Base-by-base conservation (phyloP, 1,284 basidiomycete genomes). In the Austropuccinia psidii region DNA sequence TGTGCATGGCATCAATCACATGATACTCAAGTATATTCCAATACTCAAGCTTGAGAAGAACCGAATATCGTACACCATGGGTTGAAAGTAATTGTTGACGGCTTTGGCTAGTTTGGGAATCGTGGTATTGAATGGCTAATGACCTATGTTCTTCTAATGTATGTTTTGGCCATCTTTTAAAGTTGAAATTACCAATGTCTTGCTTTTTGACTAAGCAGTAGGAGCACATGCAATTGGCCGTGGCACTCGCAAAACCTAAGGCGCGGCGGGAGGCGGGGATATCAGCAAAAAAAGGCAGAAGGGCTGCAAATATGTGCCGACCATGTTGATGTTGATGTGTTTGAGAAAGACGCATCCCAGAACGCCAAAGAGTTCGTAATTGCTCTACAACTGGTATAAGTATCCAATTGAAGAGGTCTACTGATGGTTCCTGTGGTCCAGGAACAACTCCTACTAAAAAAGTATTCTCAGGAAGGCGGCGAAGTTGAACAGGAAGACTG, bases 391-490 rank as follows among this genome's bases (percentile, higher is more conserved):
- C 37, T 4, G 79, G 79, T 21, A 47, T 21, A 0, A 83, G 52
- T 62, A 79, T 78, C 41, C 79, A 78, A 60, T 82, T 82, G 35
- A 81, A 65, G 13, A 77, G 55, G 4, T 76, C 41, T 1, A 70
- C n/a, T 0, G 37, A 33, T 1, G 76, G 77, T 41, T 78, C 76
- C 13, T 50, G 17, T 5, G 76, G 77, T 2, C 78, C 78, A 11
- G 79, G 82, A 80, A 79, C 79, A 17, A 83, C 75, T 2, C 81
- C 81, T 7, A 79, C 80, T 8, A 83, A 76, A 69, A 77, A 83
- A 17, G 83, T 76, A 57, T 83, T 82, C 57, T 83, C 79, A 1
- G 75, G 52, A 19, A 77, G 75, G 66, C 79, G 80, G 0, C 82
- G 78, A 9, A 81, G 45, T 5, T 76, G 43, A 0, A 76, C 76